Evolutionary conservation across 2,329 filamentous ascomycete species (phyloP), one percentile per base, ranked within the genome.

Genomic region (Calonectria pauciramosa): DNA sequence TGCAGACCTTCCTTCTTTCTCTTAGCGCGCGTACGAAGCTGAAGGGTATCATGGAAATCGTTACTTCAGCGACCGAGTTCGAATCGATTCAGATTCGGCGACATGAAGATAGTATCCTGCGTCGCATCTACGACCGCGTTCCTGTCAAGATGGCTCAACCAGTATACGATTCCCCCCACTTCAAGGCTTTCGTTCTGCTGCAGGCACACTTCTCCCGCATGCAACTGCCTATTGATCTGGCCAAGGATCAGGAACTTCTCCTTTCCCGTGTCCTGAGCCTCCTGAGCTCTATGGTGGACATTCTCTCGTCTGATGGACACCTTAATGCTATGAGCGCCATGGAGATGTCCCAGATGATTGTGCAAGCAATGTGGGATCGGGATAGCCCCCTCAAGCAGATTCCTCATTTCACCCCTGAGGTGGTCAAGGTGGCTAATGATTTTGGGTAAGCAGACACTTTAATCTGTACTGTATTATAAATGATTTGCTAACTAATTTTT

Each of bases 301-400:
- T 99, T 20, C 90, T 99, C 44, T 98, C 96, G 13, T 98, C 96
- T 0, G 96, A 99, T 81, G 97, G 96, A 18, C 95, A 98, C 81
- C 90, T 99, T 76, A 99, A 99, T 83, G 96, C 97, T 74, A 98
- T 98, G 93, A 96, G 94, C 81, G 97, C 97, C 34, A 99, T 99
- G 96, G 97, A 99, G 85, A 95, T 99, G 91, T 98, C 95, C 16
- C 97, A 99, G 84, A 99, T 99, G 97, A 95, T 97, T 68, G 96
- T 99, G 4, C 97, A 99, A 86, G 96, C 94, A 65, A 98, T 99
- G 95, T 99, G 97, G 97, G 96, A 99, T 86, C 94, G 96, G 72
- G 97, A 99, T 85, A 97, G 95, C 81, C 96, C 97, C 49, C 90
- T 99, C 79, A 98, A 98, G 88, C 97, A 99, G 86, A 98, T 99